A percentile compares a stretch with the other conserved stretches of the same genome.
Evolutionary conservation across 768 basidiomycete genomes (phyloP).

Genomic region (Albatrellus ellisii): DNA sequence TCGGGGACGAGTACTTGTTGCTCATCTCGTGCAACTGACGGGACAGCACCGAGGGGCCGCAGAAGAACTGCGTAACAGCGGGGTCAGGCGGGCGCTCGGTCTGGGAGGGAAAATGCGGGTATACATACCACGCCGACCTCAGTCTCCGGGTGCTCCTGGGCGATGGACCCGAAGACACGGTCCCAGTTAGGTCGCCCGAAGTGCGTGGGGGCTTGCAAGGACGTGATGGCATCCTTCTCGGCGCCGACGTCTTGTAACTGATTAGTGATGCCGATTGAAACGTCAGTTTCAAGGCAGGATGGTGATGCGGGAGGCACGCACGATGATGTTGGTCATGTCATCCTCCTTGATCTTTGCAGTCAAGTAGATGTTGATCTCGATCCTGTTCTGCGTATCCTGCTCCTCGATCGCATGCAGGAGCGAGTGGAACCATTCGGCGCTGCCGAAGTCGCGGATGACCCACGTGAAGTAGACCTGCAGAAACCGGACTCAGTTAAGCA

Average conservation of each 20-base stretch:
- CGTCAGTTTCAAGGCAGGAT: constrained; percentile 1
- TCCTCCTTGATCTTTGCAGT: constrained; percentile 87
- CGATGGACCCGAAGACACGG: constrained; percentile 56
- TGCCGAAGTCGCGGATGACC: constrained; percentile 90
- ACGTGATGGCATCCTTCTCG: constrained; percentile 84
- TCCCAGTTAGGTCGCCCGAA: constrained; percentile 87
- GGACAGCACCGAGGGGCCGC: constrained; percentile 66
- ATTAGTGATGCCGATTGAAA: not conserved
- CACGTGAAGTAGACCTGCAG: constrained; percentile 90
- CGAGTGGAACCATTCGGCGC: constrained; percentile 90
- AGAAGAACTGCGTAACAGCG: constrained; percentile 48
- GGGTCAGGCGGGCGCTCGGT: not conserved
- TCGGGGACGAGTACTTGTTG: constrained; percentile 75
- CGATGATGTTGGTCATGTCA: constrained; percentile 88
- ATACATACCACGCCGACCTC: constrained; percentile 74
- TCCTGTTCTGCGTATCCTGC: constrained; percentile 72
- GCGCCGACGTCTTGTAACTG: constrained; percentile 85
- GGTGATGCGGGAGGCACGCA: constrained; percentile 20
- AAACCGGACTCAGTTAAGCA: not conserved
- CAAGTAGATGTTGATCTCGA: constrained; percentile 91
- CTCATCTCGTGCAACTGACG: constrained; percentile 61
- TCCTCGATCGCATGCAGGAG: constrained; percentile 88
- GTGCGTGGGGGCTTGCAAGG: constrained; percentile 83
- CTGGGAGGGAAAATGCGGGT: not conserved
- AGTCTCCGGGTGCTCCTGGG: constrained; percentile 74